Percentiles rank a stretch among this genome's conserved stretches.
Evolutionary conservation across 495 filamentous ascomycete species (phyloP).

Genomic region (Hyaloscypha finlandica): DNA sequence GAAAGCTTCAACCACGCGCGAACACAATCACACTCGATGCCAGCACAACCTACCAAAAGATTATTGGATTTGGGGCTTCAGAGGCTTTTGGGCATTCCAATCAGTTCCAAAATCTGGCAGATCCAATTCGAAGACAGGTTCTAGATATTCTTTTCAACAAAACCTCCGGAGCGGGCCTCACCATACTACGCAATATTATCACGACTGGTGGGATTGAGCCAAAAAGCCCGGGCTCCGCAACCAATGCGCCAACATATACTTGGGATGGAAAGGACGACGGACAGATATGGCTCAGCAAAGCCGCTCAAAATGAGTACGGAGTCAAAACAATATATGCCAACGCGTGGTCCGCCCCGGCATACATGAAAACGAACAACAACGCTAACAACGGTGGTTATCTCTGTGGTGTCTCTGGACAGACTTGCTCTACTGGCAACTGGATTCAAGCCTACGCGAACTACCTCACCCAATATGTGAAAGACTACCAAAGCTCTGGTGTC

Average conservation of each 20-base stretch:
- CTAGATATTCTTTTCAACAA: slow-evolving; percentile 51
- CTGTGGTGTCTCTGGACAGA: slow-evolving; percentile 49
- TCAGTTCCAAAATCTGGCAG: slow-evolving; percentile 36
- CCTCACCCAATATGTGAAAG: slow-evolving; percentile 40
- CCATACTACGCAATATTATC: slow-evolving; percentile 58
- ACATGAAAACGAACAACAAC: slow-evolving; percentile 59
- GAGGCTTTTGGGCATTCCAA: slow-evolving; percentile 52
- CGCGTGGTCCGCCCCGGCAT: slow-evolving; percentile 57
- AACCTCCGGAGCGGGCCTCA: slow-evolving; percentile 48
- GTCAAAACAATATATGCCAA: slow-evolving; percentile 38
- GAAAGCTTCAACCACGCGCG: background rate
- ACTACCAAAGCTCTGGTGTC: slow-evolving; percentile 49
- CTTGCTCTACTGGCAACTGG: slow-evolving; percentile 55
- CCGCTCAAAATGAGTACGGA: background rate
- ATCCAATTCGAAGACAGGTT: slow-evolving; percentile 38
- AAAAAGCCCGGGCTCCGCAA: slow-evolving; percentile 35
- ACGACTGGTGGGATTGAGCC: slow-evolving; percentile 43
- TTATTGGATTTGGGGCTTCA: slow-evolving; percentile 54
- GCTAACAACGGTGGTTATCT: slow-evolving; percentile 53
- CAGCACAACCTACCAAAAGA: slow-evolving; percentile 42
- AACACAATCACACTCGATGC: slow-evolving; percentile 42
- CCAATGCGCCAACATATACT: slow-evolving; percentile 44
- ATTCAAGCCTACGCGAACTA: slow-evolving; percentile 58
- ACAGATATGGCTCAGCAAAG: slow-evolving; percentile 9
- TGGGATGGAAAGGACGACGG: slow-evolving; percentile 44